Evolutionary conservation across 2,329 filamentous ascomycete species (phyloP).

Genomic region (Cladosporium oxysporum): DNA sequence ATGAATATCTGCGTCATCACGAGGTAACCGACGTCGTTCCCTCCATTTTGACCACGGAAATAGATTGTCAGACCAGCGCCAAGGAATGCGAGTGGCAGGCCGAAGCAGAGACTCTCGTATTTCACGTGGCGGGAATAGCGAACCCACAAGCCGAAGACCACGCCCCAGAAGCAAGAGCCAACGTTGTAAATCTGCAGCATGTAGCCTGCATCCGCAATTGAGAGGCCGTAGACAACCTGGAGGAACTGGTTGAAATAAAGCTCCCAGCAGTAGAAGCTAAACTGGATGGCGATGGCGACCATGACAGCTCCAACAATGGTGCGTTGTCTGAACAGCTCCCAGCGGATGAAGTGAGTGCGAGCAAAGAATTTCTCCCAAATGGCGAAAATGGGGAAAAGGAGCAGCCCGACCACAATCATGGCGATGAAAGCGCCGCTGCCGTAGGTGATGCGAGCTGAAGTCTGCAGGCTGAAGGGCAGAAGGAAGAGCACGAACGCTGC

Average conservation of each 20-base stretch:
- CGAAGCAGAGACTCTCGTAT: constrained; percentile 42
- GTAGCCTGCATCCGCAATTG: constrained; percentile 31
- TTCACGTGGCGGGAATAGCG: constrained; percentile 52
- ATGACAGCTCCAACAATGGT: constrained; percentile 56
- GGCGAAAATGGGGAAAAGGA: constrained; percentile 44
- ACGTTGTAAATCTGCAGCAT: constrained; percentile 39
- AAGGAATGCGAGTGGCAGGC: constrained; percentile 39
- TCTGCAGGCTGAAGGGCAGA: constrained; percentile 62
- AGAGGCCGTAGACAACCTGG: constrained; percentile 42
- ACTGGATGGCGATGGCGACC: constrained; percentile 42
- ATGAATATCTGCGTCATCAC: constrained; percentile 57
- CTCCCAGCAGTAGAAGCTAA: constrained; percentile 41
- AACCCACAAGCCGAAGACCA: constrained; percentile 51
- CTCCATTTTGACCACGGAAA: constrained; percentile 36
- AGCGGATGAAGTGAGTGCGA: constrained; percentile 45
- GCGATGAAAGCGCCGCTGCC: constrained; percentile 31
- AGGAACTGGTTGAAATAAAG: constrained; percentile 45
- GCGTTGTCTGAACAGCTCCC: constrained; percentile 50
- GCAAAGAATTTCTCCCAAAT: constrained; percentile 45
- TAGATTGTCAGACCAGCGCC: constrained; percentile 35
- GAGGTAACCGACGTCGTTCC: constrained; percentile 48
- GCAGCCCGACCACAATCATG: constrained; percentile 44
- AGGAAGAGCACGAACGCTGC: constrained; percentile 64
- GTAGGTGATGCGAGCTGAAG: constrained; percentile 28
- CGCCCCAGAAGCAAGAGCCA: constrained; percentile 46